Conservation (phyloP, 768 basidiomycete genomes). For the Crucibulum laeve region DNA sequence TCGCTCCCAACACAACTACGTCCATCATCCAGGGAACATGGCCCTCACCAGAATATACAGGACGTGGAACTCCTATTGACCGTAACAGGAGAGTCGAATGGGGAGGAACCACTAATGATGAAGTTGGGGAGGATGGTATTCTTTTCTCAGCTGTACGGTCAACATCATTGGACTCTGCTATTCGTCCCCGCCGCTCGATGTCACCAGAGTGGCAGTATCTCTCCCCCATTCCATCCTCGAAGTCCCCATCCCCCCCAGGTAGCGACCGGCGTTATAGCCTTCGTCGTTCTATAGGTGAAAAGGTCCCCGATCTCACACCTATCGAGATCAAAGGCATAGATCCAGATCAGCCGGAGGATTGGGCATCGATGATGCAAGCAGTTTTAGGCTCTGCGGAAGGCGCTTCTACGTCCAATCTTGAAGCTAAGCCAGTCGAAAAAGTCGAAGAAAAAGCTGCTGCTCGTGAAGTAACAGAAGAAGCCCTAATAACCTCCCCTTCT, state of each 20-base stretch:
- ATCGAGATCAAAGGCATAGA: slow-evolving; percentile 28
- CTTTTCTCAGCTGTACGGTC: slow-evolving; percentile 33
- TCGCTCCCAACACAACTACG: slow-evolving; percentile 20
- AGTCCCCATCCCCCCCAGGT: slow-evolving; percentile 8
- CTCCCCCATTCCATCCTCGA: slow-evolving; percentile 18
- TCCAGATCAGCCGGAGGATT: slow-evolving; percentile 30
- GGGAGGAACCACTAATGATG: slow-evolving; percentile 32
- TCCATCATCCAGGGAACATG: slow-evolving; percentile 35
- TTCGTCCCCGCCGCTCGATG: slow-evolving; percentile 22
- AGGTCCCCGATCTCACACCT: slow-evolving; percentile 26
- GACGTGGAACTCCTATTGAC: slow-evolving; percentile 46
- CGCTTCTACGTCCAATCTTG: not conserved
- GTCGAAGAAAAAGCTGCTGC: not conserved
- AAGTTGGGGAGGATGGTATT: slow-evolving; percentile 40
- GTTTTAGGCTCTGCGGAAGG: slow-evolving; percentile 24
- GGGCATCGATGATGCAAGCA: slow-evolving; percentile 37
- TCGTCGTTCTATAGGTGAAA: slow-evolving; percentile 12
- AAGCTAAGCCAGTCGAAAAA: not conserved
- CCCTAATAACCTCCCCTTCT: slow-evolving; percentile 14
- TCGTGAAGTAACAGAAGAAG: slow-evolving; percentile 1
- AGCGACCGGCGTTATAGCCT: not conserved
- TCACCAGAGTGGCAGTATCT: slow-evolving; percentile 39
- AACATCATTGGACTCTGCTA: slow-evolving; percentile 34
- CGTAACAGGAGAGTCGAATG: slow-evolving; percentile 37
- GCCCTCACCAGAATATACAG: slow-evolving; percentile 40